Percentiles rank a stretch among this genome's conserved stretches.
Conservation (phyloP, 805 yeast species). For the Nakazawaea wickerhamii region DNA sequence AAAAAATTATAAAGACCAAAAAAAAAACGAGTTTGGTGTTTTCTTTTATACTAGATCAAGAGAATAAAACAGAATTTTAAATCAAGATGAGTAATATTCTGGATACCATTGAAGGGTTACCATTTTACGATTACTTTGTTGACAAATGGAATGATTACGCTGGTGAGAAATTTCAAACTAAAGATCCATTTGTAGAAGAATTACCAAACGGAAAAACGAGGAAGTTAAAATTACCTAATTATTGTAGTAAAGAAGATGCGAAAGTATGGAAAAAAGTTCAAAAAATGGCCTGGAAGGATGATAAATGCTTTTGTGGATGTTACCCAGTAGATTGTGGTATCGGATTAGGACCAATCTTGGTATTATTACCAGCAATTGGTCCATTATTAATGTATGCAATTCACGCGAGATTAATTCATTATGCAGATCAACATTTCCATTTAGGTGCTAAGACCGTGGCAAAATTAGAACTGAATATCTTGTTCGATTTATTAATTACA, state of each 20-base stretch:
- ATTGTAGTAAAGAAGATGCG: conserved; percentile 52
- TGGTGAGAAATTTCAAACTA: conserved; percentile 56
- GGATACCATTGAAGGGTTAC: conserved; percentile 32
- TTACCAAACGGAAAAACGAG: conserved; percentile 45
- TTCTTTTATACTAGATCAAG: neutral
- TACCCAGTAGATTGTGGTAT: conserved; percentile 69
- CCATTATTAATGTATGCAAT: conserved; percentile 76
- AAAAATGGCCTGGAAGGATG: conserved; percentile 81
- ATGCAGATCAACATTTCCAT: conserved; percentile 52
- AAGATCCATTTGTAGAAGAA: conserved; percentile 59
- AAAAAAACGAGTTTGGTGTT: neutral
- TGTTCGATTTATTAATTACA: conserved; percentile 67
- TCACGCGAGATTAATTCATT: conserved; percentile 59
- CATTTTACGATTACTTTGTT: conserved; percentile 52
- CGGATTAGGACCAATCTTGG: conserved; percentile 72
- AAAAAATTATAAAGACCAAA: neutral
- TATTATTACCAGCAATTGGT: conserved; percentile 78
- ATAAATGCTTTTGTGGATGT: conserved; percentile 76
- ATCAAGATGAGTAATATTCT: conserved; percentile 8
- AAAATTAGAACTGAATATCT: conserved; percentile 71
- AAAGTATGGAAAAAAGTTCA: conserved; percentile 71
- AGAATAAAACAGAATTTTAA: no score
- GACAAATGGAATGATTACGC: conserved; percentile 64
- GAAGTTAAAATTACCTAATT: conserved; percentile 55
- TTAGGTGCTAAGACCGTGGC: conserved; percentile 57